Percentiles rank a stretch among this genome's conserved stretches.
Evolutionary conservation across 1,284 basidiomycete species (phyloP).

Genomic region (Porogramme epimiltina): DNA sequence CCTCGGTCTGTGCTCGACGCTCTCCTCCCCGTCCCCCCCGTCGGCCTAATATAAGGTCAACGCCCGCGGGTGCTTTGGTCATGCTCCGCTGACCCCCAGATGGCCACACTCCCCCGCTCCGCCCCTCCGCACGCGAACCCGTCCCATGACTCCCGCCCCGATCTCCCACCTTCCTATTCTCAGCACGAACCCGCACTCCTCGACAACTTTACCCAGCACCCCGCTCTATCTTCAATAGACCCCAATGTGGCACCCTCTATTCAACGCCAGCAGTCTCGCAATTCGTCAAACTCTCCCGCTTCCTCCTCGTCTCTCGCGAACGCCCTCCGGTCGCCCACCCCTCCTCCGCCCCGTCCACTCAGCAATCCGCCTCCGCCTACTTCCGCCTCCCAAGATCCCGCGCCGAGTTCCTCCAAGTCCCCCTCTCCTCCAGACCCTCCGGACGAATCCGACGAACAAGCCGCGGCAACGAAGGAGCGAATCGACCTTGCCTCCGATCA

Average conservation of each 20-base stretch:
- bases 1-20: no score
- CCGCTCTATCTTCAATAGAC: no score
- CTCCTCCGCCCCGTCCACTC: background rate
- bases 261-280: background rate
- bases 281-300: background rate
- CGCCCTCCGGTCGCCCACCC: background rate
- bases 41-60: no score
- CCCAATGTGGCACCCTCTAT: background rate
- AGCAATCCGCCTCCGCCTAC: background rate
- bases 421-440: background rate
- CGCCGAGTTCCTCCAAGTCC: background rate
- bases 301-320: background rate
- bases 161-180: background rate
- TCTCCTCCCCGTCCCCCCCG: no score
- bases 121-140: background rate
- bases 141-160: background rate
- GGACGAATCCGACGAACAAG: background rate
- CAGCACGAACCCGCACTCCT: no score
- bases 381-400: background rate
- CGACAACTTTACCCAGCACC: no score
- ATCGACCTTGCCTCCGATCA: conserved; percentile 1
- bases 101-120: background rate
- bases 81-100: background rate
- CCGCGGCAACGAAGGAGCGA: background rate
- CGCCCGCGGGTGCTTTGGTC: background rate